Evolutionary conservation across 2,329 filamentous ascomycete species (phyloP).

Genomic region (Coniochaeta sp.): DNA sequence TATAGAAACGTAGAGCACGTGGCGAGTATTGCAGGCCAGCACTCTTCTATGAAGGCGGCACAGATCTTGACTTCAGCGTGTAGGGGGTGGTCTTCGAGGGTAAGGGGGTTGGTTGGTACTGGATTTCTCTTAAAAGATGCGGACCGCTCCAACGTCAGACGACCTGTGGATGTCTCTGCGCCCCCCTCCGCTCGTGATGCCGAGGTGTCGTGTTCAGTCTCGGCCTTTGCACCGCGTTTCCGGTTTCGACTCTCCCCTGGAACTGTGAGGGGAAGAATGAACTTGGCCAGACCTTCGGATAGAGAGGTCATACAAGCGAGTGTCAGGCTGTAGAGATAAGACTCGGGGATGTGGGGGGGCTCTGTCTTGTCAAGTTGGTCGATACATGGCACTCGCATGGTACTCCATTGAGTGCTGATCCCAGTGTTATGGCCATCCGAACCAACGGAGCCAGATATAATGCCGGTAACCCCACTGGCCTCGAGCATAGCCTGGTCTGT

Average conservation of each 20-base stretch:
- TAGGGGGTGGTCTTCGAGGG: slow-evolving; percentile 64
- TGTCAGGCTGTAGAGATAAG: slow-evolving; percentile 86
- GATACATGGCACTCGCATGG: slow-evolving; percentile 77
- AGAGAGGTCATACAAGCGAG: slow-evolving; percentile 83
- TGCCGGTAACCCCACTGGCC: slow-evolving; percentile 77
- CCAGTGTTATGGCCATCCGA: slow-evolving; percentile 63
- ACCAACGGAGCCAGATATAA: slow-evolving; percentile 68
- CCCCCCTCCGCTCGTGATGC: slow-evolving; percentile 26
- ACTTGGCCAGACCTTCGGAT: slow-evolving; percentile 88
- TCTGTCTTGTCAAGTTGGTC: slow-evolving; percentile 93
- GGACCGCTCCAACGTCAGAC: slow-evolving; percentile 45
- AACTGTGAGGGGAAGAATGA: slow-evolving; percentile 85
- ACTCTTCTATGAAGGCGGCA: slow-evolving; percentile 77
- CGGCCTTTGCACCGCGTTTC: slow-evolving; percentile 37
- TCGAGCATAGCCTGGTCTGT: slow-evolving; percentile 85
- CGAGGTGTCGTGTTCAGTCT: slow-evolving; percentile 28
- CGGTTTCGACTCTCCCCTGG: slow-evolving; percentile 57
- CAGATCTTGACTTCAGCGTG: slow-evolving; percentile 66
- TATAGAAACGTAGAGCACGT: slow-evolving; percentile 95
- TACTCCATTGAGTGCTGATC: slow-evolving; percentile 88
- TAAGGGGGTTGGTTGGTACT: slow-evolving; percentile 77
- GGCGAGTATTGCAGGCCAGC: slow-evolving; percentile 92
- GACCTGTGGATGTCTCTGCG: slow-evolving; percentile 18
- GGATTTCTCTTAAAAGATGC: slow-evolving; percentile 67
- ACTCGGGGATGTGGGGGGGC: slow-evolving; percentile 75